These are phyloP conservation scores for Coemansia sp. DNA, from an alignment of 192 early-diverging fungal species.

Conservation along the genomic window DNA sequence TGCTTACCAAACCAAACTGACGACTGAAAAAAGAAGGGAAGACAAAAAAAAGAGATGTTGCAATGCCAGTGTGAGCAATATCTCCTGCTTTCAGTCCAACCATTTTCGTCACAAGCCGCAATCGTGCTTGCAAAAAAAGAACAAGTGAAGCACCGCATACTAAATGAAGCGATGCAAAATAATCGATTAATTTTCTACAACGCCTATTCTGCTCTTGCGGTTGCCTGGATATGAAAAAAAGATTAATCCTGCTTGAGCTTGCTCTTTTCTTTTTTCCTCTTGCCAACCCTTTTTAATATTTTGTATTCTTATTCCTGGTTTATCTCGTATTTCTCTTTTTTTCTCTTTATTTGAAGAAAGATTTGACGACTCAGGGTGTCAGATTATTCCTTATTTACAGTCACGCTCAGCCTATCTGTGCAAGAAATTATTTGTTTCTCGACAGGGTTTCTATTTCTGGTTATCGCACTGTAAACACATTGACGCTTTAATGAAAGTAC, in stretches of 20 bases:
- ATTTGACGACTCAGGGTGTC: neutral
- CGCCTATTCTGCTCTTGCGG: neutral
- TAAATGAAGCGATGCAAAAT: neutral
- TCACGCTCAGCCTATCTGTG: neutral
- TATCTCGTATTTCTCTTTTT: neutral
- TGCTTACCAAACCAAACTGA: conserved; percentile 1
- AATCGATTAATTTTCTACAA: neutral
- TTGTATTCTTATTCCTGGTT: neutral
- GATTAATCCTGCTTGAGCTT: neutral
- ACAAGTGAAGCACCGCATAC: neutral
- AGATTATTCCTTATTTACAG: neutral
- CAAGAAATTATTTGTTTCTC: neutral
- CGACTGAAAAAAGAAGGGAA: neutral
- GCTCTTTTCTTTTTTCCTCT: conserved; percentile 1
- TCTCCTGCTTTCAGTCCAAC: neutral
- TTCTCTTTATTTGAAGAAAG: neutral
- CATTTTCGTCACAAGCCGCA: neutral
- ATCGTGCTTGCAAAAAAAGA: neutral
- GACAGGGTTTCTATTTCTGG: too few species aligned
- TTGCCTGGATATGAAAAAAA: conserved; percentile 3
- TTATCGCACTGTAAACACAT: too few species aligned
- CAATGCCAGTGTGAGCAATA: neutral
- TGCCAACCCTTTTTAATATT: neutral
- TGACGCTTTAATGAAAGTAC: too few species aligned
- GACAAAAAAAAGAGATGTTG: neutral